Base-by-base conservation (phyloP, 352 stramenopile species). In the Aphanomyces stellatus region DNA sequence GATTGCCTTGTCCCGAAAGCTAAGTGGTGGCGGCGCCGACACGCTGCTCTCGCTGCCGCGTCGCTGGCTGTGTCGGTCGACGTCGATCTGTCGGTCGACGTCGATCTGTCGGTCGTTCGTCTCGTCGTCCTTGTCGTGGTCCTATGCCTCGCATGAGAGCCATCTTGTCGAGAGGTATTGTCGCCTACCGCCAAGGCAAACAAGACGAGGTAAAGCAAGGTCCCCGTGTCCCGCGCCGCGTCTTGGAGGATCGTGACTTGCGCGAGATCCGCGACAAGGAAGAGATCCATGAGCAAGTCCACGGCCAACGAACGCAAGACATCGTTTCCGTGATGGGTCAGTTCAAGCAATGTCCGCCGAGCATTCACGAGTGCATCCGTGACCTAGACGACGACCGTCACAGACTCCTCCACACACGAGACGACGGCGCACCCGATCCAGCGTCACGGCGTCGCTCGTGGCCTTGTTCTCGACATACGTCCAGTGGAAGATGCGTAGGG, bases 231-330 rank as follows among this genome's bases (percentile, higher is more conserved):
- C 51, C 85, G 69, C 35, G 83, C 85, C 2, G 83, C 80, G 46
- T 94, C 85, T 66, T 94, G 85, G 8, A 94, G 51, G 19, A 90
- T 77, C 37, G 90, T 82, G 6, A 91, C 80, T 56, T 92, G 82
- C 41, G 88, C 76, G 13, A 91, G 56, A 65, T 90, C 80, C 43
- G 87, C 82, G 40, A 82, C 76, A 17, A 78, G 73, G 62, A 92
- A 94, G 0, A 94, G 65, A 59, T 92, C 85, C 40, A 83, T 82
- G 22, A 94, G 79, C 41, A 94, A 65, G 46, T 88, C 79, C 60
- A 84, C 79, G 7, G 81, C 81, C 28, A 76, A 72, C 30, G 81
- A 66, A 61, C 85, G 80, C n/a, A 94, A 70, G 2, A 69, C 31
- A 1, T 51, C 40, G 48, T 77, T 71, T 4, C 49, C 11, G 25